A percentile compares a stretch with the other conserved stretches of the same genome.
Conservation (phyloP, 2,329 filamentous ascomycete genomes). For the Colletotrichum navitas region DNA sequence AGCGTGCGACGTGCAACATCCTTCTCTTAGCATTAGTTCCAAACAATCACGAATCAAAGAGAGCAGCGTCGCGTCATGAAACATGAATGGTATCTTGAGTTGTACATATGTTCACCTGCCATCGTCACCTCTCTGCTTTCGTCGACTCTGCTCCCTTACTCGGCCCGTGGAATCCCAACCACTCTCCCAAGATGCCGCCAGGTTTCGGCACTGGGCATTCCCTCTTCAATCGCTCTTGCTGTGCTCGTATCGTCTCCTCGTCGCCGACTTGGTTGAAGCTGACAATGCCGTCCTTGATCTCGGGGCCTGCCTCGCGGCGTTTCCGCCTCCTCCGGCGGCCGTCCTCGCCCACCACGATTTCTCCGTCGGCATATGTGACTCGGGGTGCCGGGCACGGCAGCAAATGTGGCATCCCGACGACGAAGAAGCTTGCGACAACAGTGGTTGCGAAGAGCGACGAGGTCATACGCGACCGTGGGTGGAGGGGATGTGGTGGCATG, state of each 20-base stretch:
- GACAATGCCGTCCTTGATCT: constrained; percentile 61
- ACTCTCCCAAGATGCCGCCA: constrained; percentile 78
- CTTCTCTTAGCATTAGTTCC: not conserved
- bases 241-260: constrained; percentile 50
- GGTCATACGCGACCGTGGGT: constrained; percentile 93
- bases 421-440: constrained; percentile 87
- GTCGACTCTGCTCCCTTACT: constrained; percentile 31
- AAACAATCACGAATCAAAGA: not conserved
- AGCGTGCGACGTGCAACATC: not conserved
- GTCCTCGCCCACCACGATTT: constrained; percentile 60
- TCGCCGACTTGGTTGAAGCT: constrained; percentile 59
- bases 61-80: not conserved
- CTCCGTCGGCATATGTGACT: constrained; percentile 79
- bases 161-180: constrained; percentile 74
- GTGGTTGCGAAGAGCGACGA: constrained; percentile 96
- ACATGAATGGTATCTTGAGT: constrained; percentile 38
- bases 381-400: constrained; percentile 91
- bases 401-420: constrained; percentile 90
- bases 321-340: constrained; percentile 60
- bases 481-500: constrained; percentile 86
- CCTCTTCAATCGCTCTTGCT: constrained; percentile 64
- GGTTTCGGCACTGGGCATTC: constrained; percentile 97
- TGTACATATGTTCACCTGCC: constrained; percentile 32
- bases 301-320: constrained; percentile 51
- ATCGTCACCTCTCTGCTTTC: constrained; percentile 28